phyloP scores from a whole-genome alignment of 495 filamentous ascomycete species.

The Xylaria intraflava region DNA sequence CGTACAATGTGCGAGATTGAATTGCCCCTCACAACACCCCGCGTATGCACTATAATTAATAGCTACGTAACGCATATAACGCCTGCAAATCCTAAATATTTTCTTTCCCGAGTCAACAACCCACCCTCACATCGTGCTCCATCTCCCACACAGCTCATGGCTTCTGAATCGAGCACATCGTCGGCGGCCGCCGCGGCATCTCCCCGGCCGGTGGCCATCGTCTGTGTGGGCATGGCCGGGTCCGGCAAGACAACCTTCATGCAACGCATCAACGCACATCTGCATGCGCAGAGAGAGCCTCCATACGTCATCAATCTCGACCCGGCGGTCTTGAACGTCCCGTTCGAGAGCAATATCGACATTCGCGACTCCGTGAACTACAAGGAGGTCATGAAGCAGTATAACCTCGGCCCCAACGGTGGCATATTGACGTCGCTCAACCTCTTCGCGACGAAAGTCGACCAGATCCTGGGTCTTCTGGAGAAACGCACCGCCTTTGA shows the following conservation, averaged over 20 bases:
- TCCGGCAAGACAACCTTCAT: slow-evolving; percentile 98
- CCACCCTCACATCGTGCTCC: neutral
- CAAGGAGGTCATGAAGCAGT: slow-evolving; percentile 98
- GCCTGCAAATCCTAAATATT: neutral
- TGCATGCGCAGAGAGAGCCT: slow-evolving; percentile 64
- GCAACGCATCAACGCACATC: slow-evolving; percentile 89
- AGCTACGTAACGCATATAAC: too few species aligned
- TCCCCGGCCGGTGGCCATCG: slow-evolving; percentile 55
- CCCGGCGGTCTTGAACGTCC: slow-evolving; percentile 87
- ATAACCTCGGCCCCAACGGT: slow-evolving; percentile 95
- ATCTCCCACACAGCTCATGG: neutral
- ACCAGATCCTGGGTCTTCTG: slow-evolving; percentile 81
- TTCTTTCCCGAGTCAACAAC: neutral
- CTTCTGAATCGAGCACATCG: slow-evolving; percentile 10
- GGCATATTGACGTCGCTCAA: slow-evolving; percentile 96
- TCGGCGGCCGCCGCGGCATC: slow-evolving; percentile 3
- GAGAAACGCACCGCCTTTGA: slow-evolving; percentile 78
- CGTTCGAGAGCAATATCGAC: slow-evolving; percentile 98
- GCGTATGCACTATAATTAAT: too few species aligned
- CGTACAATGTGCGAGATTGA: neutral
- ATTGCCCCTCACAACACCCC: neutral
- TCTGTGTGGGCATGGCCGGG: slow-evolving; percentile 97
- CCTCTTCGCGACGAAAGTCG: slow-evolving; percentile 94
- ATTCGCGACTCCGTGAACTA: slow-evolving; percentile 99
- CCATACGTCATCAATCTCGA: slow-evolving; percentile 98